Evolutionary conservation across 768 basidiomycete genomes (phyloP).

Genomic region (Leccinum pellstonianum): DNA sequence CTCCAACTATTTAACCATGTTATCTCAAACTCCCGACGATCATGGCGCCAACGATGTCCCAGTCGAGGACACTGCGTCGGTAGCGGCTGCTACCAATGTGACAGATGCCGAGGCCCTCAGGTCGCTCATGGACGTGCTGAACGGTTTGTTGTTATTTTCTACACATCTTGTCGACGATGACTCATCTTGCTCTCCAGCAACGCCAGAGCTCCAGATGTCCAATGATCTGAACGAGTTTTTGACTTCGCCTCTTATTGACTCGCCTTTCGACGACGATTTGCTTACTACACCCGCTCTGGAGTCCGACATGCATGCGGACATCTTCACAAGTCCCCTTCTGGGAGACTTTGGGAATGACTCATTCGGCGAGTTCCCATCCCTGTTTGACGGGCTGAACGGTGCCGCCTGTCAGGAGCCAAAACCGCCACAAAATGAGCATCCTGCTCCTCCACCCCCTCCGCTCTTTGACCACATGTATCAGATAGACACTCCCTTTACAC

Average conservation of each 20-base stretch:
- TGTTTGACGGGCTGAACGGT: constrained; percentile 29
- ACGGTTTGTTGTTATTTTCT: constrained; percentile 29
- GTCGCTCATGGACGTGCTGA: constrained; percentile 40
- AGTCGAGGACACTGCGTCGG: constrained; percentile 26
- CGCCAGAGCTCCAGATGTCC: constrained; percentile 39
- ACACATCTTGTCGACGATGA: fast-evolving
- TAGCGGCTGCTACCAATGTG: constrained; percentile 20
- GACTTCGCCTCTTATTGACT: constrained; percentile 48
- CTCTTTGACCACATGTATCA: constrained; percentile 41
- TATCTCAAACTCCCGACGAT: constrained; percentile 49
- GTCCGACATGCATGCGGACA: constrained; percentile 35
- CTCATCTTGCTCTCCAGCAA: constrained; percentile 18
- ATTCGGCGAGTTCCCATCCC: constrained; percentile 32
- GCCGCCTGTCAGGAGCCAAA: constrained; percentile 19
- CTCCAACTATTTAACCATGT: constrained; percentile 69
- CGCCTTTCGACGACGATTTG: constrained; percentile 46
- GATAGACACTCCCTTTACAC: constrained; percentile 51
- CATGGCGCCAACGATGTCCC: constrained; percentile 35
- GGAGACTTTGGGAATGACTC: constrained; percentile 34
- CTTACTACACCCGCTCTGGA: constrained; percentile 44
- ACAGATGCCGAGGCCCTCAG: constrained; percentile 34
- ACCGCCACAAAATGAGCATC: constrained; percentile 9
- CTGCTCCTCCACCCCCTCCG: constrained; percentile 15
- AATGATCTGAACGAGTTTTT: constrained; percentile 42
- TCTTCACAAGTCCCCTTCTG: constrained; percentile 44